Percentiles rank a stretch among this genome's conserved stretches.
phyloP scores from a whole-genome alignment of 345 rosid genomes.

The Lagerstroemia speciosa region DNA sequence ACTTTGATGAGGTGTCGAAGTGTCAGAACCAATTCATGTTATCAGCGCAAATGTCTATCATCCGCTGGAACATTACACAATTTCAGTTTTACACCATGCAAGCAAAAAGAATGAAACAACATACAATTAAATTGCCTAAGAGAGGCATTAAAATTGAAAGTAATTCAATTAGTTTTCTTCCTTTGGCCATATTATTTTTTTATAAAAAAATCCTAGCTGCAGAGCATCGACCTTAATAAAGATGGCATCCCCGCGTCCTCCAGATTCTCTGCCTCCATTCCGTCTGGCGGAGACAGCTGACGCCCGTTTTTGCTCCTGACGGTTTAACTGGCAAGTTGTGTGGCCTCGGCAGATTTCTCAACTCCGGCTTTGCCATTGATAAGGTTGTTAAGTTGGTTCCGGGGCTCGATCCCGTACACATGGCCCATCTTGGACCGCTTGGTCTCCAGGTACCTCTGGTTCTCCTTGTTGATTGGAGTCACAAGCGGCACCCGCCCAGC shows the following conservation, averaged over 20 bases:
- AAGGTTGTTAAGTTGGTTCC: slow-evolving; percentile 20
- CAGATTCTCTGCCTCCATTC: too few relatives aligned
- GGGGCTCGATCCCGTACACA: slow-evolving; percentile 39
- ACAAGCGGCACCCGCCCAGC: slow-evolving; percentile 64
- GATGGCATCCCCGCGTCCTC: too few relatives aligned
- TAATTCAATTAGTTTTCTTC: too few relatives aligned
- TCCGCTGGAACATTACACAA: too few relatives aligned
- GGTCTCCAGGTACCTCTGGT: slow-evolving; percentile 66
- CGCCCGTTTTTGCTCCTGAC: background rate
- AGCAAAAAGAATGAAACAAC: background rate
- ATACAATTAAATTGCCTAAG: background rate
- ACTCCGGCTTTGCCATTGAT: slow-evolving; percentile 8
- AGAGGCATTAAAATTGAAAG: too few relatives aligned
- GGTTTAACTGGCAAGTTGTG: background rate
- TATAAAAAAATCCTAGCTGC: too few relatives aligned
- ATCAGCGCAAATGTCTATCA: too few relatives aligned
- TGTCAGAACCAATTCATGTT: too few relatives aligned
- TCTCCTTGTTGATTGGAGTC: slow-evolving; percentile 58
- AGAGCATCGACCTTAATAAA: too few relatives aligned
- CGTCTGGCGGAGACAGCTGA: too few relatives aligned
- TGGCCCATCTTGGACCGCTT: slow-evolving; percentile 76
- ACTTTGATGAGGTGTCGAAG: too few relatives aligned
- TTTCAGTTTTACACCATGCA: background rate
- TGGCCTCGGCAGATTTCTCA: background rate
- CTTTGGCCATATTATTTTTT: too few relatives aligned